phyloP scores from a whole-genome alignment of 768 basidiomycete genomes.

The Amanita polypyramis region DNA sequence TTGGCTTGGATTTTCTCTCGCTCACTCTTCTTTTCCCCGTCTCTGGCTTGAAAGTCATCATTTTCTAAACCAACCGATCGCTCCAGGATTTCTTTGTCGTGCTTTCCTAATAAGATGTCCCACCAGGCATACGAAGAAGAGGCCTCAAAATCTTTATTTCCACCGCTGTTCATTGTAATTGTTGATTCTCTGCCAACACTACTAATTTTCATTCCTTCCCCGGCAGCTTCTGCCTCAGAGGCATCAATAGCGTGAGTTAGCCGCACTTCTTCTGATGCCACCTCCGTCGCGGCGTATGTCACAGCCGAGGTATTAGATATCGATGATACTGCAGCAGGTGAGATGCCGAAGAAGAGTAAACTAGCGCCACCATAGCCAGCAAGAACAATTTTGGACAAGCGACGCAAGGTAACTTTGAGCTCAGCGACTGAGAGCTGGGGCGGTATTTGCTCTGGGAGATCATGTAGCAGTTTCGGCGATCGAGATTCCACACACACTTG shows the following conservation, averaged over 20 bases:
- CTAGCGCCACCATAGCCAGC: slow-evolving; percentile 81
- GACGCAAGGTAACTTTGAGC: slow-evolving; percentile 59
- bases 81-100: slow-evolving; percentile 79
- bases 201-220: slow-evolving; percentile 21
- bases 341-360: slow-evolving; percentile 71
- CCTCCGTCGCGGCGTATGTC: slow-evolving; percentile 18
- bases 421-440: slow-evolving; percentile 29
- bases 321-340: slow-evolving; percentile 24
- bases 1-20: slow-evolving; percentile 16
- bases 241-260: slow-evolving; percentile 60
- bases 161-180: neutral
- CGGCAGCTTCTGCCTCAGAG: slow-evolving; percentile 55
- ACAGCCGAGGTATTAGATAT: slow-evolving; percentile 17
- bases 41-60: slow-evolving; percentile 8
- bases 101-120: slow-evolving; percentile 69
- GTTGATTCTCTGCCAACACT: neutral
- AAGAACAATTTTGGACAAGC: slow-evolving; percentile 74
- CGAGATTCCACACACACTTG: neutral
- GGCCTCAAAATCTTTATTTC: neutral
- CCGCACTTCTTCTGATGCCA: slow-evolving; percentile 47
- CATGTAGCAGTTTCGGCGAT: slow-evolving; percentile 5
- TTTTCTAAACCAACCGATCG: slow-evolving; percentile 33
- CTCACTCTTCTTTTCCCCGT: slow-evolving; percentile 9
- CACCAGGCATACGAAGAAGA: slow-evolving; percentile 58
- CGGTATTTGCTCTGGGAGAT: slow-evolving; percentile 7